Evolutionary conservation across 371 early-diverging fungal genomes (phyloP).

Genomic region (Astathelohania contejeani): DNA sequence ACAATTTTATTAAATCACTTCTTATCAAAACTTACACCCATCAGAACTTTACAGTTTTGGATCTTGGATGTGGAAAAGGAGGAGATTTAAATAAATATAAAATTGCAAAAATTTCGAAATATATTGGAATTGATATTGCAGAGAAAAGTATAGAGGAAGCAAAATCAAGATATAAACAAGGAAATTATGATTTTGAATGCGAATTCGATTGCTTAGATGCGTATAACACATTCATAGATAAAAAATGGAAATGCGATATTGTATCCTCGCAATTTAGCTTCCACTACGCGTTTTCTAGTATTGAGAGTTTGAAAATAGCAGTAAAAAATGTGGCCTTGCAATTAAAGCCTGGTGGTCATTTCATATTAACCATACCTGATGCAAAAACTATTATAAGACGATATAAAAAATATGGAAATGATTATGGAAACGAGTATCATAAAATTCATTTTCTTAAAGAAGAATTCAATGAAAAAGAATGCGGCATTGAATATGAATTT

Average conservation of each 20-base stretch:
- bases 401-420: constrained; percentile 38
- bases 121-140: constrained; percentile 65
- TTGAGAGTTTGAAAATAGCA: constrained; percentile 61
- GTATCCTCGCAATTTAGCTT: constrained; percentile 84
- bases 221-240: constrained; percentile 51
- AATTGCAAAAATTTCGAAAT: constrained; percentile 9
- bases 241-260: constrained; percentile 58
- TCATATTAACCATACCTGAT: constrained; percentile 82
- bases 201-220: constrained; percentile 65
- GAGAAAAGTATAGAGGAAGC: constrained; percentile 74
- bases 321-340: constrained; percentile 63
- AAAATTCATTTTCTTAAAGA: constrained; percentile 26
- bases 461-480: constrained; percentile 38
- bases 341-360: constrained; percentile 64
- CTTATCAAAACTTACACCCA: constrained; percentile 36
- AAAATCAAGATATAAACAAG: constrained; percentile 55
- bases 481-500: constrained; percentile 72
- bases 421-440: constrained; percentile 8
- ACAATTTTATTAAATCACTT: constrained; percentile 50
- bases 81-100: constrained; percentile 49
- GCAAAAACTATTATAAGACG: constrained; percentile 66
- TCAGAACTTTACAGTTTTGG: constrained; percentile 26
- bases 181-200: constrained; percentile 51
- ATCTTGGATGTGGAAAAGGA: constrained; percentile 53
- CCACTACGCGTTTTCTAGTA: constrained; percentile 83